Base-by-base conservation (phyloP, 2,329 filamentous ascomycete species). In the Penicillium thymicola region DNA sequence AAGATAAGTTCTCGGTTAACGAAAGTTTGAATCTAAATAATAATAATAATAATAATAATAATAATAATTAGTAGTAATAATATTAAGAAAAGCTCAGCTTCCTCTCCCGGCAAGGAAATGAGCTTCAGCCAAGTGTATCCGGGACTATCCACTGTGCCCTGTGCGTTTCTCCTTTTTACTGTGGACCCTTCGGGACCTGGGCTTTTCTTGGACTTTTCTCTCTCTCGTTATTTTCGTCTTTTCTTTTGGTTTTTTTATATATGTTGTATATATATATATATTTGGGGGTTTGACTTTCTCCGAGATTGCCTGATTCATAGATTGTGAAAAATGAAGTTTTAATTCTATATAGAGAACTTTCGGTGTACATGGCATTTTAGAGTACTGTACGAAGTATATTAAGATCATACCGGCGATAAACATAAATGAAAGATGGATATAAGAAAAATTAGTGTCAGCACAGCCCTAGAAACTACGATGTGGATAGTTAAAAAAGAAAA, bases 91-190 rank as follows among this genome's bases (percentile, higher is more conserved):
- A 50, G 52, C 44, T 42, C 41, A 43, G 25, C n/a, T 30, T 54
- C 43, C 25, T 45, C 7, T 25, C 23, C 40, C 40, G 14, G 40
- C 16, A 50, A 40, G 34, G 46, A 55, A 55, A 51, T 55, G 54
- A 55, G 52, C 47, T 49, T 49, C 36, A 50, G 50, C 50, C 41
- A 54, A 48, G 34, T 30, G 11, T 23, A 21, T 45, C 54, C 48
- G 48, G 45, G 47, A 38, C 21, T 54, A 54, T 44, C 55, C 55
- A 57, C 55, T 57, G 55, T 57, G 55, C 44, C 55, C 55, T 57
- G 55, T 57, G 55, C 55, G 51, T 14, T 44, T 36, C 44, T 51
- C 54, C 48, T 56, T 56, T 56, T 45, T 21, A 32, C 28, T 23
- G 48, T 56, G 54, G 48, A 56, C 27, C 27, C 53, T 44, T 34